A percentile compares a stretch with the other conserved stretches of the same genome.
Conservation (phyloP, 495 filamentous ascomycete species). For the Penicillium lagena region DNA sequence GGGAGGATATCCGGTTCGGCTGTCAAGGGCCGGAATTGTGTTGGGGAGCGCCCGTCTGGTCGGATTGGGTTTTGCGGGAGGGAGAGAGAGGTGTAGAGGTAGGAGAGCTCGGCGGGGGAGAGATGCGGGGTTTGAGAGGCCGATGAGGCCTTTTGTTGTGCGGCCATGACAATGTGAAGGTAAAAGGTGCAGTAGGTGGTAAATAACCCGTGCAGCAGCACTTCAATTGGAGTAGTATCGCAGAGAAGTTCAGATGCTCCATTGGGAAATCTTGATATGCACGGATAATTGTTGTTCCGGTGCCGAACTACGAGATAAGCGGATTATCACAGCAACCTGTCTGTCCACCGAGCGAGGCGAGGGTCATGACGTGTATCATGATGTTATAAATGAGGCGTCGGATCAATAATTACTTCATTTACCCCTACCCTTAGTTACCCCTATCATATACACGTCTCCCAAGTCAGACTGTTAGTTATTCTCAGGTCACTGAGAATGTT, state of each 20-base stretch:
- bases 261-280: conserved; percentile 32
- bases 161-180: conserved; percentile 20
- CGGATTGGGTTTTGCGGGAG: conserved; percentile 72
- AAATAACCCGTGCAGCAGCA: background rate
- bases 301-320: too few relatives aligned
- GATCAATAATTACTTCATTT: too few relatives aligned
- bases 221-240: conserved; percentile 3
- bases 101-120: conserved; percentile 93
- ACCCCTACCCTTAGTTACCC: too few relatives aligned
- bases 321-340: too few relatives aligned
- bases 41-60: conserved; percentile 74
- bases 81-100: conserved; percentile 83
- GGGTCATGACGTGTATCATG: too few relatives aligned
- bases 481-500: too few relatives aligned
- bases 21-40: conserved; percentile 82
- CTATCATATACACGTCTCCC: too few relatives aligned
- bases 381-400: too few relatives aligned
- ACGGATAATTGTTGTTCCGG: conserved; percentile 27
- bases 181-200: background rate
- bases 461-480: too few relatives aligned
- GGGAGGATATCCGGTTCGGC: conserved; percentile 90
- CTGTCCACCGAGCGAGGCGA: too few relatives aligned
- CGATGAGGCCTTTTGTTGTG: conserved; percentile 38
- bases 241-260: conserved; percentile 12
- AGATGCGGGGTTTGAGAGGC: conserved; percentile 54